Evolutionary conservation across 306 rosid genomes (phyloP).

Genomic region (Clitoria ternatea): DNA sequence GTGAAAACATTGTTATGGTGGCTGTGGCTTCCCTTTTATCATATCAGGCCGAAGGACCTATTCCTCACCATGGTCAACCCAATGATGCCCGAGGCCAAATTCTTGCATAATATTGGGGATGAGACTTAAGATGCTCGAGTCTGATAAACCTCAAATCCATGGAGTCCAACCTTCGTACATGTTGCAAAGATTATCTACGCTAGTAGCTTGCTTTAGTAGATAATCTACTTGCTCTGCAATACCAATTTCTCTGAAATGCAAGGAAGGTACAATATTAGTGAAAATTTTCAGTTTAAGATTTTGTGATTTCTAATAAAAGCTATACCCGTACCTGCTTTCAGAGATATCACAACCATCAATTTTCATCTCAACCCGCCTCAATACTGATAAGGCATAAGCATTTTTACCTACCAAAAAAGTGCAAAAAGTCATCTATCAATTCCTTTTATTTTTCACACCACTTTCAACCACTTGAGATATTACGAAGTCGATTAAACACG

Average conservation of each 20-base stretch:
- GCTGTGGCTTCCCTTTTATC: constrained; percentile 16
- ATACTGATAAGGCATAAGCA: constrained; percentile 74
- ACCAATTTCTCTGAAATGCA: constrained; percentile 67
- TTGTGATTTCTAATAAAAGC: constrained; percentile 21
- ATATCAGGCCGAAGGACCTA: constrained; percentile 18
- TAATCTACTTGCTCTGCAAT: constrained; percentile 86
- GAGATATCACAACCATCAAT: constrained; percentile 76
- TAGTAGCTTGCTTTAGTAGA: constrained; percentile 91
- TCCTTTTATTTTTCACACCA: constrained; percentile 20
- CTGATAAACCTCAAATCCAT: constrained; percentile 71
- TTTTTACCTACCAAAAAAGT: constrained; percentile 59
- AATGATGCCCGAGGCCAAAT: constrained; percentile 19
- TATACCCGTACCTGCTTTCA: constrained; percentile 61
- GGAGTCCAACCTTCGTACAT: constrained; percentile 99
- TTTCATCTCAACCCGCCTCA: constrained; percentile 87
- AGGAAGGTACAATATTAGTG: constrained; percentile 21
- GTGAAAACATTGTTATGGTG: constrained; percentile 15
- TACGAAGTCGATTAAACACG: constrained; percentile 6
- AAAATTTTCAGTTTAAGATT: constrained; percentile 9
- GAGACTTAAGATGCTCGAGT: constrained; percentile 19
- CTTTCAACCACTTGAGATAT: constrained; percentile 3
- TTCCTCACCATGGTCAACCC: constrained; percentile 14
- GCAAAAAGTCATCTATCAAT: constrained; percentile 19
- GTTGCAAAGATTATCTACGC: constrained; percentile 90
- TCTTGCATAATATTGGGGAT: constrained; percentile 21